These are phyloP conservation scores for Penicillium paxilli DNA, from an alignment of 495 filamentous ascomycete species.

Conservation along the genomic window DNA sequence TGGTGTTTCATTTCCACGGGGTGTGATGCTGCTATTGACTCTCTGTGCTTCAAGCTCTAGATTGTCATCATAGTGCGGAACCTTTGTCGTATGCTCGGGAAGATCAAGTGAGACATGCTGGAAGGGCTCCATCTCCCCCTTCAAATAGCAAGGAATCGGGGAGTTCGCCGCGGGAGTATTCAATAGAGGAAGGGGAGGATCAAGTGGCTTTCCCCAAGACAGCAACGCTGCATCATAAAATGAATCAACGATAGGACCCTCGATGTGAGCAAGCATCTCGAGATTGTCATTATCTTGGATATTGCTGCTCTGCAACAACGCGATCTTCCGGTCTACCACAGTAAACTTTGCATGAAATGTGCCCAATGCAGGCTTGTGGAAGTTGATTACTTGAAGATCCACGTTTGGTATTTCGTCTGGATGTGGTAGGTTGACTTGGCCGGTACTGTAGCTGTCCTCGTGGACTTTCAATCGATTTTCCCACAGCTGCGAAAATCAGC, in stretches of 20 bases:
- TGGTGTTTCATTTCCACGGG: conserved; percentile 47
- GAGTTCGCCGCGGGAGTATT: conserved; percentile 47
- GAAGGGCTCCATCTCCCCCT: neutral
- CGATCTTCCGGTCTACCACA: conserved; percentile 69
- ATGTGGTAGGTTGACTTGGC: conserved; percentile 57
- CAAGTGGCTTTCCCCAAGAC: conserved; percentile 65
- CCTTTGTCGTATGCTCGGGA: conserved; percentile 54
- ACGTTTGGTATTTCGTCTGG: conserved; percentile 66
- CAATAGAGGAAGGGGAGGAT: conserved; percentile 61
- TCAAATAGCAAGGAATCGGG: conserved; percentile 25
- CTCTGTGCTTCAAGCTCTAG: conserved; percentile 60
- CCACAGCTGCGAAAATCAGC: conserved; percentile 35
- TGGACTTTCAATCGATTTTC: conserved; percentile 62
- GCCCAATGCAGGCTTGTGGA: conserved; percentile 68
- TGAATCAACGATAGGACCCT: conserved; percentile 74
- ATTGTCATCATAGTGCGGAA: conserved; percentile 63
- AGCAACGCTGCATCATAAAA: conserved; percentile 72
- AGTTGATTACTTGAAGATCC: conserved; percentile 73
- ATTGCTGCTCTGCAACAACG: conserved; percentile 72
- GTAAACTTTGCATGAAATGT: conserved; percentile 80
- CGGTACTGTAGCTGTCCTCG: conserved; percentile 55
- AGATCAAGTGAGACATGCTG: conserved; percentile 34
- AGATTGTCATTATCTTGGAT: conserved; percentile 77
- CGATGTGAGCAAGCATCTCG: conserved; percentile 78
- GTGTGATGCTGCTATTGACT: conserved; percentile 53